Conservation (phyloP, 164 flowering plant species). For the Magnolia changhungtana region DNA sequence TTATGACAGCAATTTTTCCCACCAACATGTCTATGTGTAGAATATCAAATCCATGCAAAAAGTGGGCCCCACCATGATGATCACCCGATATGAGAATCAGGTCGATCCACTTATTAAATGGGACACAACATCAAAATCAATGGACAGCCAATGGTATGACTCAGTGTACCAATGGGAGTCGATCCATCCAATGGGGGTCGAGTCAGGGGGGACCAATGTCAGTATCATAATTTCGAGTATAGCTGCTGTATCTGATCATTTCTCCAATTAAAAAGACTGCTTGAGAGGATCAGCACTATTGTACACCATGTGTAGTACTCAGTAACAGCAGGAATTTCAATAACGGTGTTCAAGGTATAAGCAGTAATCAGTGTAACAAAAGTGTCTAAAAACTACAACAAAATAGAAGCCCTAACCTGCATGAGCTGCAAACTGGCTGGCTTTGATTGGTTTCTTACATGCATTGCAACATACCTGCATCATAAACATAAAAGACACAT, state of each 20-base stretch:
- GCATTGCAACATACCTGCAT: conserved; percentile 78
- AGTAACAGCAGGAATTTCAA: neutral
- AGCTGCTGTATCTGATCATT: neutral
- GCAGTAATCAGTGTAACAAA: neutral
- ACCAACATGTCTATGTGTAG: no score
- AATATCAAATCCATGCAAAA: no score
- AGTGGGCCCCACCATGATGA: no score
- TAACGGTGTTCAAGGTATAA: neutral
- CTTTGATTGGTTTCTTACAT: conserved; percentile 79
- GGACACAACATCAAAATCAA: no score
- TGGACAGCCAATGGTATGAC: no score
- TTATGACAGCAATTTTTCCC: no score
- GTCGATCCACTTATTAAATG: no score
- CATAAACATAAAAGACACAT: conserved; percentile 12
- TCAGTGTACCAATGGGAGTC: no score
- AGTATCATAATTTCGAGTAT: neutral
- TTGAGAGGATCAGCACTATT: neutral
- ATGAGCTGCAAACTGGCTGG: conserved; percentile 76
- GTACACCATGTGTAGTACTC: neutral
- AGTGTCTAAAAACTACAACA: neutral
- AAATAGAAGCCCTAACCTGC: conserved; percentile 50
- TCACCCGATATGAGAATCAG: no score
- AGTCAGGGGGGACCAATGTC: neutral
- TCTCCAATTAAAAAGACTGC: neutral
- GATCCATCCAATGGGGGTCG: neutral